A percentile compares a stretch with the other conserved stretches of the same genome.
Conservation (phyloP, 2,329 filamentous ascomycete genomes). For the Fonsecaea multimorphosa region DNA sequence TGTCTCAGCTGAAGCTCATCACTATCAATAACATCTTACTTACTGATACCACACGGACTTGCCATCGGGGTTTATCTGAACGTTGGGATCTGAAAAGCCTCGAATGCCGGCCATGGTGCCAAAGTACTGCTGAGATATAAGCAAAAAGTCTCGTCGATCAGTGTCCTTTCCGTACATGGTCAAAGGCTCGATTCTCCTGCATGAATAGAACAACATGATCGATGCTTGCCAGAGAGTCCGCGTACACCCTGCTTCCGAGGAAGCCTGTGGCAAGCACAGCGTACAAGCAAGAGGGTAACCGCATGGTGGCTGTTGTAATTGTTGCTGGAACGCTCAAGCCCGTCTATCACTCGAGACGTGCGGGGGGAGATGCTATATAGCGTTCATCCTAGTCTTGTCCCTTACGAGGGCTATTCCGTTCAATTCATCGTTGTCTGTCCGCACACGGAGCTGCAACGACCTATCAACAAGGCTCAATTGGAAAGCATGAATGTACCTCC, state of each 20-base stretch:
- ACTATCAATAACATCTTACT: conserved; percentile 36
- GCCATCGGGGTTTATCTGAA: conserved; percentile 56
- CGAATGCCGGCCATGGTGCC: conserved; percentile 63
- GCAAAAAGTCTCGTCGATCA: neutral
- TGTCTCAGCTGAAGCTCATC: neutral
- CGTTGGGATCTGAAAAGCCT: conserved; percentile 63
- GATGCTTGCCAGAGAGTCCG: conserved; percentile 57
- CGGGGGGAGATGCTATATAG: neutral
- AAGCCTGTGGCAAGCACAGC: conserved; percentile 13
- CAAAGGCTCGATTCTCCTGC: conserved; percentile 57
- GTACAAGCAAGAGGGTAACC: neutral
- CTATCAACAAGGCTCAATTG: conserved; percentile 15
- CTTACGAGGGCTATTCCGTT: neutral
- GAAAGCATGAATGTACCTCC: neutral
- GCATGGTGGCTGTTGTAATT: conserved; percentile 4
- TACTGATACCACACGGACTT: conserved; percentile 57
- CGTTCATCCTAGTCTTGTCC: neutral
- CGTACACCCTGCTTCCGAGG: conserved; percentile 29
- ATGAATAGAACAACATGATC: conserved; percentile 65
- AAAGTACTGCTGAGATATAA: conserved; percentile 55
- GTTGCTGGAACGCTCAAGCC: neutral
- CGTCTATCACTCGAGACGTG: neutral
- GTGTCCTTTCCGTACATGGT: conserved; percentile 41
- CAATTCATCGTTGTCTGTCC: neutral
- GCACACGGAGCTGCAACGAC: neutral